Percentiles rank a stretch among this genome's conserved stretches.
Conservation (phyloP, 2,329 filamentous ascomycete species). For the Podosphaera fusca region DNA sequence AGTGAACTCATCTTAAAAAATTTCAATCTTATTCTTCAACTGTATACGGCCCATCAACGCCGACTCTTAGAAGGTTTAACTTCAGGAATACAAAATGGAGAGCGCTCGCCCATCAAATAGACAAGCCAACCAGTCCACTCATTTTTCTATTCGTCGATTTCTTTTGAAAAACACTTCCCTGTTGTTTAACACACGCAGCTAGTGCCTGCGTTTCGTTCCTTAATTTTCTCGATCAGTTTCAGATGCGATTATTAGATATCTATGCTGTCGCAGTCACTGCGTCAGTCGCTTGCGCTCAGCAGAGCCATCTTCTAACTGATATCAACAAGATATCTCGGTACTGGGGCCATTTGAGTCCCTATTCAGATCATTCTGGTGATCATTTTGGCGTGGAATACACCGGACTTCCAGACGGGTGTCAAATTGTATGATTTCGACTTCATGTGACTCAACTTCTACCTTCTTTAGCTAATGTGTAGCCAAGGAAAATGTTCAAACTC, state of each 20-base stretch:
- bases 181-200: not conserved
- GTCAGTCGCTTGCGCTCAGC: not conserved
- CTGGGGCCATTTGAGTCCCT: slow-evolving; percentile 26
- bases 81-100: not conserved
- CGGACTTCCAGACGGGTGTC: slow-evolving; percentile 28
- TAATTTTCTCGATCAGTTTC: not conserved
- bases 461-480: not conserved
- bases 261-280: not conserved
- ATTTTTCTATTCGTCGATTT: not conserved
- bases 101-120: not conserved
- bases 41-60: too few relatives aligned
- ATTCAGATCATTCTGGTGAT: slow-evolving; percentile 22
- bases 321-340: slow-evolving; percentile 13
- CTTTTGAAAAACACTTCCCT: not conserved
- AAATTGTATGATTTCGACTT: slow-evolving; percentile 17
- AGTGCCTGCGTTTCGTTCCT: not conserved
- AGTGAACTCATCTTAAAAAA: too few relatives aligned
- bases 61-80: too few relatives aligned
- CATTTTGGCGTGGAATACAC: slow-evolving; percentile 25
- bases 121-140: not conserved
- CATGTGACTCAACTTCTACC: not conserved
- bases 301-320: slow-evolving; percentile 9
- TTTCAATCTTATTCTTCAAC: too few relatives aligned
- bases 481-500: slow-evolving; percentile 20
- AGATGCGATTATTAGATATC: not conserved